Conservation (phyloP, 495 filamentous ascomycete genomes). For the Wilcoxina mikolae region DNA sequence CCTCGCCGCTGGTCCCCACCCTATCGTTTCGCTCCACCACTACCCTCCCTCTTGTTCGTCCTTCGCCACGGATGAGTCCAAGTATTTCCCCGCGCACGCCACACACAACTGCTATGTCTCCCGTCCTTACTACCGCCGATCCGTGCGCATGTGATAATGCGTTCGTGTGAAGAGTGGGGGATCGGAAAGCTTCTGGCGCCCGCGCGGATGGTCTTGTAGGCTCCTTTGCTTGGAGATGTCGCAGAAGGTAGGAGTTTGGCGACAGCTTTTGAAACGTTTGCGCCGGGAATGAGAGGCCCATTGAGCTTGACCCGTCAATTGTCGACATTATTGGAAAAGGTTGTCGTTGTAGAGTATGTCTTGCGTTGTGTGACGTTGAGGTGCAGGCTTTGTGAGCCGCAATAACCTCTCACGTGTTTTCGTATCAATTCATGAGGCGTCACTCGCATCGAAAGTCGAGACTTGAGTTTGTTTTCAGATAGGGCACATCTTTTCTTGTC, state of each 20-base stretch:
- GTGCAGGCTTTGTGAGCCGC: too few species aligned
- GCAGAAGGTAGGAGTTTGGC: conserved; percentile 75
- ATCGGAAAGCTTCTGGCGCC: conserved; percentile 49
- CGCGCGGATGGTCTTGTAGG: conserved; percentile 66
- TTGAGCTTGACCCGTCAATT: too few species aligned
- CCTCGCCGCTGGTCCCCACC: conserved; percentile 16
- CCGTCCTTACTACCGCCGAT: conserved; percentile 69
- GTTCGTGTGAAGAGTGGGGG: conserved; percentile 55
- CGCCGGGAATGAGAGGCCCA: conserved; percentile 52
- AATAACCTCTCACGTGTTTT: too few species aligned
- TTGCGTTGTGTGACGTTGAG: neutral
- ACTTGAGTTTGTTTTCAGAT: too few species aligned
- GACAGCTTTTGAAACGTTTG: conserved; percentile 79
- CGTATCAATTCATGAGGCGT: too few species aligned
- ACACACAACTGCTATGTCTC: conserved; percentile 84
- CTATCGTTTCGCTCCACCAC: conserved; percentile 19
- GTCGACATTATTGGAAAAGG: too few species aligned
- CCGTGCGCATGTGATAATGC: conserved; percentile 78
- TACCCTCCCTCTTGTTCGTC: conserved; percentile 27
- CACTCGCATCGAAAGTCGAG: too few species aligned
- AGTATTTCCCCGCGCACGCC: conserved; percentile 78
- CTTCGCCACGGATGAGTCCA: conserved; percentile 27
- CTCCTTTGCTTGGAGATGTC: conserved; percentile 51
- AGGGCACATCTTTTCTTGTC: too few species aligned
- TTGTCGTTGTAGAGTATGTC: neutral